These are phyloP conservation scores for Penicillium maclennaniae DNA, from an alignment of 495 filamentous ascomycete genomes.

Conservation along the genomic window DNA sequence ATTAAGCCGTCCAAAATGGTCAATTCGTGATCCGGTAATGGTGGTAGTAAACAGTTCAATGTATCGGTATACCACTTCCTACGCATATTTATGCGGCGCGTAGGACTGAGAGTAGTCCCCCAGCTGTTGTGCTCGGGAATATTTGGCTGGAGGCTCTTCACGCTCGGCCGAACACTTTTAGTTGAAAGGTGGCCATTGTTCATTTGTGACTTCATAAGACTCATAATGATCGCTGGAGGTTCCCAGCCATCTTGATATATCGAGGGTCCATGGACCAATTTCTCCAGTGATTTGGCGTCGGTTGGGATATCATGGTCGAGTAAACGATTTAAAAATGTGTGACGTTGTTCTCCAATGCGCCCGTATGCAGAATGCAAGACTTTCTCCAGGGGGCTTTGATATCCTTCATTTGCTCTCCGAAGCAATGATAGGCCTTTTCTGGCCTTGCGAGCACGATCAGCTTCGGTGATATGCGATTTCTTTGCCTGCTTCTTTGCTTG, in stretches of 20 bases:
- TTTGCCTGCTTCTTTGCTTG: constrained; percentile 7
- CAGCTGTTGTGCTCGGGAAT: constrained; percentile 63
- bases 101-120: constrained; percentile 51
- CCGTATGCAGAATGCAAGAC: constrained; percentile 70
- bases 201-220: constrained; percentile 38
- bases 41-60: constrained; percentile 61
- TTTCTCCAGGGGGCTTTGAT: constrained; percentile 54
- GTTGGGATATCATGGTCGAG: constrained; percentile 33
- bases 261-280: constrained; percentile 14
- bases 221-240: constrained; percentile 28
- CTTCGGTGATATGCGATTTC: constrained; percentile 8
- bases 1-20: constrained; percentile 55
- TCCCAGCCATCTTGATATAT: constrained; percentile 34
- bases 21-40: constrained; percentile 65
- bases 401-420: constrained; percentile 61
- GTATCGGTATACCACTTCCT: constrained; percentile 55
- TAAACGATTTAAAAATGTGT: constrained; percentile 54
- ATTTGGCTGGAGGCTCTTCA: constrained; percentile 42
- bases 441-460: constrained; percentile 22
- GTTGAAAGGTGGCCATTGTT: constrained; percentile 20
- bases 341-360: constrained; percentile 63
- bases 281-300: constrained; percentile 24
- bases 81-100: constrained; percentile 54
- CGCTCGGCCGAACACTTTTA: constrained; percentile 20
- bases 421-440: constrained; percentile 35